A percentile compares a stretch with the other conserved stretches of the same genome.
These are phyloP conservation scores for Leishmania mexicana DNA, from an alignment of 208 protist genomes.

Conservation along the genomic window DNA sequence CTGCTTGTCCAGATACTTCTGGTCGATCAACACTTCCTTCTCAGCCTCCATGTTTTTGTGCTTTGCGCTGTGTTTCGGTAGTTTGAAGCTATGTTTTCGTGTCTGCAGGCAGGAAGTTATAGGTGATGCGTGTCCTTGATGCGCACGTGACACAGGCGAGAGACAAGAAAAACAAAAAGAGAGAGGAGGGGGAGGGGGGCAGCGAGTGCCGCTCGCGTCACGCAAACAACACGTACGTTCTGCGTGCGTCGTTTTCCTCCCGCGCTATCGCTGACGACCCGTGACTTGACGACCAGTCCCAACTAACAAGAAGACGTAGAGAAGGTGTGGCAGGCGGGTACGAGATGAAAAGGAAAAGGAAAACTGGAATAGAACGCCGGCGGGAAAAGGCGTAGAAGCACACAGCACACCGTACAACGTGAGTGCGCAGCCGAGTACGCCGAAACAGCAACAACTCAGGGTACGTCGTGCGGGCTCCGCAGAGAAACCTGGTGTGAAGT, in stretches of 20 bases:
- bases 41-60: conserved; percentile 21
- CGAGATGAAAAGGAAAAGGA: background rate
- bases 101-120: background rate
- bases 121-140: background rate
- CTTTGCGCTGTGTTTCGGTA: background rate
- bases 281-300: background rate
- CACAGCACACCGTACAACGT: background rate
- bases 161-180: background rate
- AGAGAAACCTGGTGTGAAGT: background rate
- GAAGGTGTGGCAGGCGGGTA: too few species aligned
- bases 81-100: background rate
- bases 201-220: background rate
- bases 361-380: background rate
- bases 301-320: background rate
- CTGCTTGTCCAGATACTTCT: conserved; percentile 90
- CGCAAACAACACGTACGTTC: background rate
- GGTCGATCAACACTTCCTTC: conserved; percentile 55
- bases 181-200: too few species aligned
- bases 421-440: background rate
- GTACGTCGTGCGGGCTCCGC: background rate
- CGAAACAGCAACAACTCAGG: background rate
- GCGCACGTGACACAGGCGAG: background rate
- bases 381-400: background rate
- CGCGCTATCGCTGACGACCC: background rate
- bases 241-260: background rate